Base-by-base conservation (phyloP, 1,284 basidiomycete genomes). In the Moesziomyces antarcticus region DNA sequence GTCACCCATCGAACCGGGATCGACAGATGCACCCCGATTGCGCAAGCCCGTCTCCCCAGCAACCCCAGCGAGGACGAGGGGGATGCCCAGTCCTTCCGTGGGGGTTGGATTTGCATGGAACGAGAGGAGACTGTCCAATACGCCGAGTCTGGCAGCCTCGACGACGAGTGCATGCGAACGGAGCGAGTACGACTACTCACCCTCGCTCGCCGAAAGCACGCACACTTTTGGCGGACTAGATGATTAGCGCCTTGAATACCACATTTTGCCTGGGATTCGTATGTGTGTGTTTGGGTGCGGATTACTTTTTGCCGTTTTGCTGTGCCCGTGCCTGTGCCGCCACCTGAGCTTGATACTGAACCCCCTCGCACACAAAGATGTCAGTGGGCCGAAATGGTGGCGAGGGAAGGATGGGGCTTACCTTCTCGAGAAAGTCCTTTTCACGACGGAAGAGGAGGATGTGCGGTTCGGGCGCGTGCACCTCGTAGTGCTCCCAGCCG, bases 401-500 rank as follows among this genome's bases (percentile, higher is more conserved):
- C 3, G 20, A 8, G 42, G 11, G 25, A 30, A 21, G 53, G 44
- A 18, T 3, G 10, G 33, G 16, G 42, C 75, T 52, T 56, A 79
- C 75, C 59, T 84, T 83, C 55, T 80, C 75, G 52, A 82, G 77
- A 46, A 78, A 79, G 53, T 87, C 86, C 63, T 86, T 84, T 67
- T 86, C 84, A 41, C 87, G 82, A 55, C 87, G 80, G 76, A 87
- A 87, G n/a, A 87, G 85, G 46, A 84, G 60, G 44, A 84, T 84
- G 56, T 84, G 82, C 16, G 82, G 82, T 90, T 89, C 86, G 89
- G 75, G 78, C 13, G 78, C 74, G 83, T 97, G 95, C 41, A 97
- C 93, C 87, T 96, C 95, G 80, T 97, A 97, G 81, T 97, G 94
- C 83, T 94, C 92, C 95, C 95, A 98, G 11, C 95, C 95, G 50